Conservation (phyloP, 2,329 filamentous ascomycete species). For the Ceratocystis albifundus region DNA sequence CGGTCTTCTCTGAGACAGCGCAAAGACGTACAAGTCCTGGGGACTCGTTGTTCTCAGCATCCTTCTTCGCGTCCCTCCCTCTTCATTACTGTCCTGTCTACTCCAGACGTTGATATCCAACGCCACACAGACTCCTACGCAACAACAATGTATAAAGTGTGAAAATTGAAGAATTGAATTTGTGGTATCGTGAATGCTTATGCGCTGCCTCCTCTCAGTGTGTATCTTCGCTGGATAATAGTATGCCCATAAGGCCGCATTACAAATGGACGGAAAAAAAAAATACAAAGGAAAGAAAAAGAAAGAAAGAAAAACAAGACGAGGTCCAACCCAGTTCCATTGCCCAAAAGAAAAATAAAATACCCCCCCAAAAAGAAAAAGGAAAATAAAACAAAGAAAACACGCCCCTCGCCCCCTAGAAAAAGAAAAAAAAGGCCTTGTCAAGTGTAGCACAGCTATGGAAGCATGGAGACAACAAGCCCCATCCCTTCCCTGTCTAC, state of each 20-base stretch:
- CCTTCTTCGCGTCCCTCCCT: too few relatives aligned
- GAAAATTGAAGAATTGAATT: background rate
- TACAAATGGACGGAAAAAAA: too few relatives aligned
- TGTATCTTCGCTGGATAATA: background rate
- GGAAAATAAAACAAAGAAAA: background rate
- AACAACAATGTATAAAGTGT: background rate
- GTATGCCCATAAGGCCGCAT: background rate
- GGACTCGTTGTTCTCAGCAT: too few relatives aligned
- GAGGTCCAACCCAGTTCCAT: background rate
- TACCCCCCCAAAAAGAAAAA: conserved; percentile 5
- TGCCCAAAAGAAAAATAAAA: background rate
- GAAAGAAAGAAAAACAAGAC: conserved; percentile 11
- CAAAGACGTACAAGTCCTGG: too few relatives aligned
- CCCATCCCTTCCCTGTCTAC: conserved; percentile 2
- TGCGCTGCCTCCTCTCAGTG: background rate
- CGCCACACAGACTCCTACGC: background rate
- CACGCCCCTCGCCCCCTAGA: background rate
- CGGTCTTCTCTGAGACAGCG: background rate
- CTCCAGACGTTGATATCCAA: background rate
- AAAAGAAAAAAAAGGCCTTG: background rate
- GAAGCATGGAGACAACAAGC: background rate
- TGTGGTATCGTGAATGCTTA: conserved; percentile 6
- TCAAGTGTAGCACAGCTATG: too few relatives aligned
- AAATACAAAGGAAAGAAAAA: conserved; percentile 6
- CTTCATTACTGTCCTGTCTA: background rate